phyloP scores from a whole-genome alignment of 2,329 filamentous ascomycete species.

The Penicillium sp. region DNA sequence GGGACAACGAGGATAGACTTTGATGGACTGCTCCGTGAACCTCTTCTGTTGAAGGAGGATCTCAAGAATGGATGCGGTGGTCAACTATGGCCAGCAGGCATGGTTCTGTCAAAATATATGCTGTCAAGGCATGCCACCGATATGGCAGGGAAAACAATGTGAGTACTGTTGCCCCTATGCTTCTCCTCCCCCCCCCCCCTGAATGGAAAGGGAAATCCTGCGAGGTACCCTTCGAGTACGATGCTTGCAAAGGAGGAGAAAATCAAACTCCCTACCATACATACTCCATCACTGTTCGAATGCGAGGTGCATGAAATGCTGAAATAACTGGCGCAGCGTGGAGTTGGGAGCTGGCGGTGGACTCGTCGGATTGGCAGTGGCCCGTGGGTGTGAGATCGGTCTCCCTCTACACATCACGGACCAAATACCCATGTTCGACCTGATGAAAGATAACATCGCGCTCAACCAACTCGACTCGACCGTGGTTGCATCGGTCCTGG shows the following conservation, averaged over 20 bases:
- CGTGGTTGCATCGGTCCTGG: slow-evolving; percentile 65
- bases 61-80: slow-evolving; percentile 83
- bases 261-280: too few relatives aligned
- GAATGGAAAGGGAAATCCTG: not conserved
- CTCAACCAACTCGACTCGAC: slow-evolving; percentile 64
- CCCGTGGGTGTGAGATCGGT: slow-evolving; percentile 50
- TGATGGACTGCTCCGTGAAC: slow-evolving; percentile 63
- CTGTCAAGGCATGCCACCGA: slow-evolving; percentile 63
- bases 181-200: slow-evolving; percentile 2
- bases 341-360: slow-evolving; percentile 91
- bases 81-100: slow-evolving; percentile 88
- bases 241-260: too few relatives aligned
- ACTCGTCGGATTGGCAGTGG: slow-evolving; percentile 64
- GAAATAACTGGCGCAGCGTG: slow-evolving; percentile 51
- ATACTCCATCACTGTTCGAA: not conserved
- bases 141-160: slow-evolving; percentile 67
- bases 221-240: too few relatives aligned
- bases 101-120: slow-evolving; percentile 82
- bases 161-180: slow-evolving; percentile 32
- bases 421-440: slow-evolving; percentile 72
- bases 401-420: slow-evolving; percentile 72
- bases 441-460: slow-evolving; percentile 83
- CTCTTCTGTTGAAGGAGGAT: slow-evolving; percentile 77
- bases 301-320: not conserved
- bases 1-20: slow-evolving; percentile 56